These are phyloP conservation scores for Rhizopogon parksii DNA, from an alignment of 1,284 basidiomycete species.

Conservation along the genomic window DNA sequence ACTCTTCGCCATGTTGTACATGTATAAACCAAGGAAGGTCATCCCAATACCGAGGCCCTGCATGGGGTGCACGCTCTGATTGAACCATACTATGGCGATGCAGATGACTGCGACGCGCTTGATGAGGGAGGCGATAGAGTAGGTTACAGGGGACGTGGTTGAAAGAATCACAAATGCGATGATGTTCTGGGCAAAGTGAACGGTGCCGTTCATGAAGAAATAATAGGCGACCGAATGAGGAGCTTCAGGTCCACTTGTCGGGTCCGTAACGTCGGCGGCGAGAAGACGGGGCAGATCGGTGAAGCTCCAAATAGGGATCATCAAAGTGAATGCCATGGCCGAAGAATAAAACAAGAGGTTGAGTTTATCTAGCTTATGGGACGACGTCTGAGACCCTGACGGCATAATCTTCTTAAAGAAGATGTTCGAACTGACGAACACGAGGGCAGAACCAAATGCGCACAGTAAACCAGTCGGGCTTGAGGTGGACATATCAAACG, in stretches of 20 bases:
- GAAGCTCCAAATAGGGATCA: constrained; percentile 92
- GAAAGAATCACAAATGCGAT: constrained; percentile 95
- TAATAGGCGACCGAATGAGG: constrained; percentile 63
- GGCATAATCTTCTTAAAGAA: constrained; percentile 99
- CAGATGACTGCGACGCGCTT: constrained; percentile 98
- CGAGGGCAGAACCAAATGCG: constrained; percentile 89
- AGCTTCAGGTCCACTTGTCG: constrained; percentile 34
- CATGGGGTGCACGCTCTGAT: constrained; percentile 76
- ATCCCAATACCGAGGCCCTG: constrained; percentile 86
- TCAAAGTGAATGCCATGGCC: constrained; percentile 88
- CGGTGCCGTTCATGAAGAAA: constrained; percentile 88
- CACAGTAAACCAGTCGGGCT: constrained; percentile 81
- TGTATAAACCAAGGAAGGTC: constrained; percentile 87
- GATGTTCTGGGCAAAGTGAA: constrained; percentile 96
- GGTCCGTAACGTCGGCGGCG: constrained; percentile 40
- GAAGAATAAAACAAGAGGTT: constrained; percentile 95
- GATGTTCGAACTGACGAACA: constrained; percentile 98
- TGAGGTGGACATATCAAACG: constrained; percentile 83
- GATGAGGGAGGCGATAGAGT: constrained; percentile 95
- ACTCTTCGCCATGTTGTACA: constrained; percentile 93
- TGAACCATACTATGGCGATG: constrained; percentile 97
- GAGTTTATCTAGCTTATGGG: constrained; percentile 91
- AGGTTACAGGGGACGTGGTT: constrained; percentile 96
- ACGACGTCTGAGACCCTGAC: constrained; percentile 42
- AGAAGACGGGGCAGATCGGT: constrained; percentile 73